A percentile compares a stretch with the other conserved stretches of the same genome.
These are phyloP conservation scores for Pichia manshurica DNA, from an alignment of 805 yeast species.

Conservation along the genomic window DNA sequence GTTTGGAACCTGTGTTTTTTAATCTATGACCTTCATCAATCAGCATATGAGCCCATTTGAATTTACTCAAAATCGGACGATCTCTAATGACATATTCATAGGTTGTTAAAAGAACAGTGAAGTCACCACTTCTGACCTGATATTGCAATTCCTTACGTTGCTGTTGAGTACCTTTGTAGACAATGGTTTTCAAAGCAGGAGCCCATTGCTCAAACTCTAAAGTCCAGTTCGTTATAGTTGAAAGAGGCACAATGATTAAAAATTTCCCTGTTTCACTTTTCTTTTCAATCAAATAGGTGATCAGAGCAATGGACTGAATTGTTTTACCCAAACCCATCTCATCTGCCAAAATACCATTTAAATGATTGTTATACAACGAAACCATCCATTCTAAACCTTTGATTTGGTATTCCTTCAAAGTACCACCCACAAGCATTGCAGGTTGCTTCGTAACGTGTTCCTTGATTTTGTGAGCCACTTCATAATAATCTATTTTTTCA, in stretches of 20 bases:
- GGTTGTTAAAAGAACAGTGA: constrained; percentile 73
- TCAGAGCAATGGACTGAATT: constrained; percentile 70
- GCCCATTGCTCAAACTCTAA: constrained; percentile 87
- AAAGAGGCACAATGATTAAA: constrained; percentile 75
- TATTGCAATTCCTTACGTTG: constrained; percentile 62
- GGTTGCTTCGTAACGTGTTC: constrained; percentile 69
- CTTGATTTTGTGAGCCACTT: constrained; percentile 71
- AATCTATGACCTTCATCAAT: constrained; percentile 89
- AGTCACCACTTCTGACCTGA: constrained; percentile 61
- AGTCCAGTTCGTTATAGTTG: constrained; percentile 83
- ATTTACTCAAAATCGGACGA: constrained; percentile 60
- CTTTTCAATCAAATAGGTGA: constrained; percentile 62
- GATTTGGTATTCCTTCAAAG: constrained; percentile 68
- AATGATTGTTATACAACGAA: constrained; percentile 52
- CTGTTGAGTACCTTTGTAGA: constrained; percentile 73
- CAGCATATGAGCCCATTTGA: constrained; percentile 80
- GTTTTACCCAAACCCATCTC: constrained; percentile 68
- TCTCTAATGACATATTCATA: constrained; percentile 79
- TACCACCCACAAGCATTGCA: constrained; percentile 65
- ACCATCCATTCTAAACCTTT: constrained; percentile 67
- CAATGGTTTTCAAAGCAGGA: constrained; percentile 63
- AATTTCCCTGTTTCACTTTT: constrained; percentile 66
- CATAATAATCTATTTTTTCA: constrained; percentile 71
- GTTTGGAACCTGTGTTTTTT: constrained; percentile 73
- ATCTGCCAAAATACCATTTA: constrained; percentile 61